Percentiles rank a stretch among this genome's conserved stretches.
Conservation (phyloP, 164 flowering plant genomes). For the Vitis rotundifolia region DNA sequence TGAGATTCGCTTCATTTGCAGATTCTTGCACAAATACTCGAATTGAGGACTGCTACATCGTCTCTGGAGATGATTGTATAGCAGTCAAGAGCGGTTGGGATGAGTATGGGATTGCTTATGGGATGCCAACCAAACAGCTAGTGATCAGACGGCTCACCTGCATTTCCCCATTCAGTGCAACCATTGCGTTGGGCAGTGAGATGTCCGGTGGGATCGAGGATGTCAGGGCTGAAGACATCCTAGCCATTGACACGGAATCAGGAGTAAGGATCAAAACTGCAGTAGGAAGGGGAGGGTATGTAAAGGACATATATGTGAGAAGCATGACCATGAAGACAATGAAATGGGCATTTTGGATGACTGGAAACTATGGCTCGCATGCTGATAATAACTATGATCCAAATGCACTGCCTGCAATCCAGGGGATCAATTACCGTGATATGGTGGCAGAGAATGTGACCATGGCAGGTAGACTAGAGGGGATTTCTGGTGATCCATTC, state of each 20-base stretch:
- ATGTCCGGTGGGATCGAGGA: conserved; percentile 74
- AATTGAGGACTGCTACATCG: conserved; percentile 68
- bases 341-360: conserved; percentile 69
- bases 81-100: conserved; percentile 85
- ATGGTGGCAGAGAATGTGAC: conserved; percentile 63
- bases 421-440: conserved; percentile 52
- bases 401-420: conserved; percentile 50
- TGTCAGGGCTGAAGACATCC: conserved; percentile 60
- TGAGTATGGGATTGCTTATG: conserved; percentile 59
- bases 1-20: conserved; percentile 17
- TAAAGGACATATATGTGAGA: conserved; percentile 54
- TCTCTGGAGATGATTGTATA: conserved; percentile 78
- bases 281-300: conserved; percentile 59
- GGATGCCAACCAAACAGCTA: conserved; percentile 63
- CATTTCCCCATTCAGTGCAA: conserved; percentile 67
- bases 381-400: conserved; percentile 55
- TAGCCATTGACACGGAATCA: conserved; percentile 57
- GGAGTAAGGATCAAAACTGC: conserved; percentile 69
- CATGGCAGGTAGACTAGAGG: conserved; percentile 60
- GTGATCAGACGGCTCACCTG: conserved; percentile 57
- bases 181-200: conserved; percentile 69
- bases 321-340: conserved; percentile 53
- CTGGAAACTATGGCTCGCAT: conserved; percentile 63
- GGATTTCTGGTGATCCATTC: conserved; percentile 50
- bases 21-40: conserved; percentile 65